These are phyloP conservation scores for Babesia gibsoni DNA, from an alignment of 169 alveolate genomes.

Conservation along the genomic window DNA sequence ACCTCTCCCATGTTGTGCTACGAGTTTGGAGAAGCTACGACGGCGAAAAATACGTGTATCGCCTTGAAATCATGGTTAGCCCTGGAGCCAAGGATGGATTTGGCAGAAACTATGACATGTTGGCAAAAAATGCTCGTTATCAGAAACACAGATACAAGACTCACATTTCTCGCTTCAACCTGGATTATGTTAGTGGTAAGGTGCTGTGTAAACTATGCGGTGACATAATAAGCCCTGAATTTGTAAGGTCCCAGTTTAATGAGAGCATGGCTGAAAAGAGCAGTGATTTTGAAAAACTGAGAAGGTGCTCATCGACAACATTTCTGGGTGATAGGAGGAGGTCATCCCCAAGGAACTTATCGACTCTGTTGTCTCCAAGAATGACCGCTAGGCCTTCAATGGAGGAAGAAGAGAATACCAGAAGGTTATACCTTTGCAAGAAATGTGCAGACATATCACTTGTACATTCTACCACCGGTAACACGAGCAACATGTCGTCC, in stretches of 20 bases:
- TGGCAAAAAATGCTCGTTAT: constrained; percentile 69
- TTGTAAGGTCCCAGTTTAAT: constrained; percentile 15
- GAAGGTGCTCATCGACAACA: constrained; percentile 15
- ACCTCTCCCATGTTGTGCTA: constrained; percentile 79
- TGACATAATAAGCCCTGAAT: constrained; percentile 19
- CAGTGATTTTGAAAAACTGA: neutral
- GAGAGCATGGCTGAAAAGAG: neutral
- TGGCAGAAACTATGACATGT: constrained; percentile 71
- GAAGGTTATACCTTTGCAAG: constrained; percentile 16
- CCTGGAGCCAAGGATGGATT: constrained; percentile 81
- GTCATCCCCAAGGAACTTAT: neutral
- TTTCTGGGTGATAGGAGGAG: neutral
- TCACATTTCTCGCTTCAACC: constrained; percentile 63
- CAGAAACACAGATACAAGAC: constrained; percentile 73
- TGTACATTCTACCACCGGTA: neutral
- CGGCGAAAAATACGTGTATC: constrained; percentile 50
- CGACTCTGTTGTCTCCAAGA: neutral
- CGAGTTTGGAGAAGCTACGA: constrained; percentile 79
- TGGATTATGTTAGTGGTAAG: constrained; percentile 34
- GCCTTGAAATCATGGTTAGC: constrained; percentile 79
- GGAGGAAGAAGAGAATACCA: neutral
- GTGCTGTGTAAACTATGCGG: constrained; percentile 41
- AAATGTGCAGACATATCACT: neutral
- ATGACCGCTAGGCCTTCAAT: neutral
- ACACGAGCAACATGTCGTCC: neutral